Conservation (phyloP, 1,284 basidiomycete genomes). For the Tetrapyrgos nigripes region DNA sequence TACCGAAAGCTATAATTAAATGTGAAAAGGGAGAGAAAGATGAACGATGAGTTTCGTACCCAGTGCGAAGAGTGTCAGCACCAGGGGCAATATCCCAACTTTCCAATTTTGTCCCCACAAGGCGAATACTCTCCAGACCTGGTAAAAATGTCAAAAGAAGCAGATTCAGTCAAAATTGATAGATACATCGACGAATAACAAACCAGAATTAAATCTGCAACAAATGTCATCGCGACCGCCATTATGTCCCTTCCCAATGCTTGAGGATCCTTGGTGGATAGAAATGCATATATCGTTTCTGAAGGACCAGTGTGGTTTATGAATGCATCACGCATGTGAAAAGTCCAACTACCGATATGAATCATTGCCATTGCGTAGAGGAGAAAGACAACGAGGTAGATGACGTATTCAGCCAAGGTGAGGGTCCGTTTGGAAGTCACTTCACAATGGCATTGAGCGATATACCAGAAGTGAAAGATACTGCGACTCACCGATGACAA, state of each 20-base stretch:
- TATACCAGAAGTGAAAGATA: not conserved
- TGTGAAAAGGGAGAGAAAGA: not conserved
- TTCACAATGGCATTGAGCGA: not conserved
- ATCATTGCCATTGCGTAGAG: conserved; percentile 4
- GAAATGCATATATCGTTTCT: not conserved
- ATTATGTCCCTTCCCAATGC: not conserved
- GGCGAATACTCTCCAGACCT: conserved; percentile 3
- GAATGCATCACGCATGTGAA: not conserved
- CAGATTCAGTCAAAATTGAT: not conserved
- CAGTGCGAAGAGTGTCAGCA: not conserved
- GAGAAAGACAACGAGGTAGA: not conserved
- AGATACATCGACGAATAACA: not conserved
- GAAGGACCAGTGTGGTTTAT: conserved; percentile 1
- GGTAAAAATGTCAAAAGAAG: not conserved
- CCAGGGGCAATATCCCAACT: not conserved
- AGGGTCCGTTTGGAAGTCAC: not conserved
- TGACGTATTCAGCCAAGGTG: not conserved
- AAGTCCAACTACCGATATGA: not conserved
- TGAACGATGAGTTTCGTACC: not conserved
- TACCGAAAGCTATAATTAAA: not conserved
- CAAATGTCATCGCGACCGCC: conserved; percentile 2
- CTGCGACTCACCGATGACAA: not conserved
- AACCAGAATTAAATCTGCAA: conserved; percentile 3
- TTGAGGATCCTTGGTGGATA: not conserved
- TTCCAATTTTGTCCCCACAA: conserved; percentile 3